phyloP scores from a whole-genome alignment of 352 stramenopile genomes.

The Phytophthora syringae region DNA sequence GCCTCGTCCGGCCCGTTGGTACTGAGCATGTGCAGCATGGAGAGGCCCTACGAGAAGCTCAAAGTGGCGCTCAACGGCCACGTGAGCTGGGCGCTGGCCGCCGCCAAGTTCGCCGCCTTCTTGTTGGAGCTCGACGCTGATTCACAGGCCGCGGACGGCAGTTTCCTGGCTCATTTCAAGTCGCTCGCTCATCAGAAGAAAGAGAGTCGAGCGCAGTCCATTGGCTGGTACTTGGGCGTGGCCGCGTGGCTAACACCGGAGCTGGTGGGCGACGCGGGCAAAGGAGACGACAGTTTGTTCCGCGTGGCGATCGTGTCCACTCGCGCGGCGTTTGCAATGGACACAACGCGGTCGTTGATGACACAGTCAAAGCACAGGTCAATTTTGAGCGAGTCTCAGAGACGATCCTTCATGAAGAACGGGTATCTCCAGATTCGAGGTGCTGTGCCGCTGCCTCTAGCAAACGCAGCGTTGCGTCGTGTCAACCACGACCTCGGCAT shows the following conservation, averaged over 20 bases:
- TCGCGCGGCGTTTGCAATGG: conserved; percentile 55
- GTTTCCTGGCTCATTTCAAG: conserved; percentile 52
- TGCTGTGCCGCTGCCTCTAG: conserved; percentile 59
- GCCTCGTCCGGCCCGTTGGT: conserved; percentile 26
- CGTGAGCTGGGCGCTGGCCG: conserved; percentile 62
- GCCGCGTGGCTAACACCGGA: conserved; percentile 8
- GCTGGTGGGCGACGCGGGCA: conserved; percentile 62
- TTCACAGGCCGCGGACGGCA: conserved; percentile 6
- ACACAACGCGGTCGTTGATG: conserved; percentile 42
- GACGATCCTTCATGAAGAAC: conserved; percentile 70
- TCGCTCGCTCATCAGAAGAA: conserved; percentile 78
- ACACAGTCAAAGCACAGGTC: conserved; percentile 19
- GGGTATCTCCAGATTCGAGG: conserved; percentile 76
- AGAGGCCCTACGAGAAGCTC: conserved; percentile 81
- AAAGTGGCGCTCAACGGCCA: conserved; percentile 74
- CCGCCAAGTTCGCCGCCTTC: conserved; percentile 78
- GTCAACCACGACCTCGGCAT: conserved; percentile 85
- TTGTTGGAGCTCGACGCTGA: conserved; percentile 49
- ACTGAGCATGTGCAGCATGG: conserved; percentile 66
- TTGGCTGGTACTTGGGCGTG: conserved; percentile 70
- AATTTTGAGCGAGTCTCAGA: conserved; percentile 64
- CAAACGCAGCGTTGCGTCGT: conserved; percentile 59
- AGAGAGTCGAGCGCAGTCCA: conserved; percentile 40
- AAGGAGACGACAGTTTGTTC: conserved; percentile 58
- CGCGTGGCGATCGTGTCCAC: conserved; percentile 49